phyloP scores from a whole-genome alignment of 2,329 filamentous ascomycete species.

The Neocatenulostroma microsporum region DNA sequence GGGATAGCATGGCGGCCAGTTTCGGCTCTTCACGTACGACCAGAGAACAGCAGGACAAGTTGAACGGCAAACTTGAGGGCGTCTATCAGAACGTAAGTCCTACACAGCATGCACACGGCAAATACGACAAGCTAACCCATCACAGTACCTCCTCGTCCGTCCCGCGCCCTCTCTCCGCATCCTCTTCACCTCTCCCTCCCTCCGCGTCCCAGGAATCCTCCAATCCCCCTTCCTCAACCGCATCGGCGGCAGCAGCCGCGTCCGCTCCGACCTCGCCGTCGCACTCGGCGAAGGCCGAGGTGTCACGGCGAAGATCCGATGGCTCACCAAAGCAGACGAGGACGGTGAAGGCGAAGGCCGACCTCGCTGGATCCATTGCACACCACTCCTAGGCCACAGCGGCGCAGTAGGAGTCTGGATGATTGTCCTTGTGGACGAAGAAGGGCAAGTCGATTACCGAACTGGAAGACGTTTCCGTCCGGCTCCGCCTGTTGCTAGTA shows the following conservation, averaged over 20 bases:
- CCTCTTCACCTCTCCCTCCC: conserved; percentile 43
- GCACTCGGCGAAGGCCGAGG: conserved; percentile 61
- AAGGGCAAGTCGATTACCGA: conserved; percentile 11
- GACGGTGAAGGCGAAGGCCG: conserved; percentile 47
- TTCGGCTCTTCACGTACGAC: conserved; percentile 5
- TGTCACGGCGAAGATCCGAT: conserved; percentile 67
- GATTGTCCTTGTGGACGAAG: conserved; percentile 63
- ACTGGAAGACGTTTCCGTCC: conserved; percentile 26
- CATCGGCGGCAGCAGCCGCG: conserved; percentile 44
- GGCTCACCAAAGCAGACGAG: conserved; percentile 47
- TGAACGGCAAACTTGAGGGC: conserved; percentile 41
- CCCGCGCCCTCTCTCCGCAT: conserved; percentile 43
- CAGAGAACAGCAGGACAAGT: conserved; percentile 14
- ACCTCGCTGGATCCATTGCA: conserved; percentile 69
- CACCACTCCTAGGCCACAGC: conserved; percentile 59
- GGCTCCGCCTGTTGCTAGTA: conserved; percentile 29
- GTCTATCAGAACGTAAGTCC: conserved; percentile 51
- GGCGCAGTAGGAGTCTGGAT: conserved; percentile 70
- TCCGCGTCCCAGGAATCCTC: conserved; percentile 43
- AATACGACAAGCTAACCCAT: conserved; percentile 4
- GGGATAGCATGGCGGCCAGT: conserved; percentile 7
- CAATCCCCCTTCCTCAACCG: conserved; percentile 43
- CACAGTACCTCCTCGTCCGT: conserved; percentile 42
- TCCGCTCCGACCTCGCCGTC: conserved; percentile 47
- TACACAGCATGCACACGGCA: neutral